Percentiles rank a stretch among this genome's conserved stretches.
Evolutionary conservation across 148 eudicot genomes (phyloP).

Genomic region (Fagopyrum homotropicum): DNA sequence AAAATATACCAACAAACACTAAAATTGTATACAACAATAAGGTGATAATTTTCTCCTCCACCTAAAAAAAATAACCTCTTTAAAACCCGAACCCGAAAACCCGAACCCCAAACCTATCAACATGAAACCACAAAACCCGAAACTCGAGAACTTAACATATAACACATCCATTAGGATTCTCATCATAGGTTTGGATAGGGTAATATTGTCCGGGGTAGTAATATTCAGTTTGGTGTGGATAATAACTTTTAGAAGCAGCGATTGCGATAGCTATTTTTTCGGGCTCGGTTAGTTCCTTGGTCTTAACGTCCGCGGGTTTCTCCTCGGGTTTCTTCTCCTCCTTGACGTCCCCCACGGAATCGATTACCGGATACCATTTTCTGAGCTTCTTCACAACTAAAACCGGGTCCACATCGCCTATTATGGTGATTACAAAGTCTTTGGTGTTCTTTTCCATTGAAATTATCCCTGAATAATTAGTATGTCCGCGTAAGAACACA

Average conservation of each 20-base stretch:
- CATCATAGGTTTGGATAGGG: background rate
- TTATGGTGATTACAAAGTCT: background rate
- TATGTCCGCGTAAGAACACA: background rate
- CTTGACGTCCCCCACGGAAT: background rate
- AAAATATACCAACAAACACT: no score
- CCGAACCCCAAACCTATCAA: no score
- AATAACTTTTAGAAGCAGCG: no score
- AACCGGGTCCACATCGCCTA: background rate
- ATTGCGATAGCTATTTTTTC: background rate
- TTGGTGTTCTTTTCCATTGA: background rate
- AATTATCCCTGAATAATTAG: background rate
- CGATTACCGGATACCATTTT: background rate
- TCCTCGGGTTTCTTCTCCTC: background rate
- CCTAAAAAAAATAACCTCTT: no score
- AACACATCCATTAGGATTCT: background rate
- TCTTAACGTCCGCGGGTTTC: background rate
- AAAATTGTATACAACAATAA: no score
- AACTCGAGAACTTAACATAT: background rate
- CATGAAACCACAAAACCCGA: no score
- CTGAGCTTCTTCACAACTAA: conserved; percentile 1
- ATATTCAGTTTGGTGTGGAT: background rate
- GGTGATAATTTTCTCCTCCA: no score
- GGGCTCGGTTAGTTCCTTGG: background rate
- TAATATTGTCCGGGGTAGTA: background rate
- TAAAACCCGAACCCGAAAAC: no score